Conservation (phyloP, 129 eudicot genomes). For the Artemisia annua region DNA sequence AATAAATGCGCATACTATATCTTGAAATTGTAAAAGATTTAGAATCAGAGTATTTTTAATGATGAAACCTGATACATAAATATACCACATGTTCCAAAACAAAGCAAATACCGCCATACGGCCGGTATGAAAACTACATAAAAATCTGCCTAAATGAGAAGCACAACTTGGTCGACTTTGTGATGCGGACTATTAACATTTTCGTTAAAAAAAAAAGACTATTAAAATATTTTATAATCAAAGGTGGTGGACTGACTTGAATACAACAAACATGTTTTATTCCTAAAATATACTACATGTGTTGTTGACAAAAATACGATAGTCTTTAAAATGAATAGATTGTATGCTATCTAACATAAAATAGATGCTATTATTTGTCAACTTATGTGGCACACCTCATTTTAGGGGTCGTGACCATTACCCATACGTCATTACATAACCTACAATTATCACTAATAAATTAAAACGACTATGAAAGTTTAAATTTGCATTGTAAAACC, state of each 20-base stretch:
- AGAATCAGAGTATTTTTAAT: too few relatives aligned
- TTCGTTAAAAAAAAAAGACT: neutral
- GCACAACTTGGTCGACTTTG: constrained; percentile 6
- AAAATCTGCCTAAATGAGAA: too few relatives aligned
- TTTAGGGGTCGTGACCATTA: neutral
- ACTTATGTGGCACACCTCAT: neutral
- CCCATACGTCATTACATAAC: neutral
- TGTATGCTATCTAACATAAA: constrained; percentile 14
- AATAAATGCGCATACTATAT: too few relatives aligned
- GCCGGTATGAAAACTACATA: too few relatives aligned
- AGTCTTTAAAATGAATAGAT: constrained; percentile 4
- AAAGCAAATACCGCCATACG: too few relatives aligned
- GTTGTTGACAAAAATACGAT: constrained; percentile 7
- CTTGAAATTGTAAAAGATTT: too few relatives aligned
- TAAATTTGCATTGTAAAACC: too few relatives aligned
- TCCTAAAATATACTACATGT: neutral
- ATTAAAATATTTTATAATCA: neutral
- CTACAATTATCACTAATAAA: too few relatives aligned
- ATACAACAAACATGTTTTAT: constrained; percentile 7
- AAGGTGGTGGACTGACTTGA: neutral
- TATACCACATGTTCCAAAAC: too few relatives aligned
- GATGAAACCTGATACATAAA: too few relatives aligned
- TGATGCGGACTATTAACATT: neutral
- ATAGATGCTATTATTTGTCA: neutral
- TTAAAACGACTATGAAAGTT: too few relatives aligned